These are phyloP conservation scores for Hypoxylon sp. DNA, from an alignment of 2,329 filamentous ascomycete genomes.

Conservation along the genomic window DNA sequence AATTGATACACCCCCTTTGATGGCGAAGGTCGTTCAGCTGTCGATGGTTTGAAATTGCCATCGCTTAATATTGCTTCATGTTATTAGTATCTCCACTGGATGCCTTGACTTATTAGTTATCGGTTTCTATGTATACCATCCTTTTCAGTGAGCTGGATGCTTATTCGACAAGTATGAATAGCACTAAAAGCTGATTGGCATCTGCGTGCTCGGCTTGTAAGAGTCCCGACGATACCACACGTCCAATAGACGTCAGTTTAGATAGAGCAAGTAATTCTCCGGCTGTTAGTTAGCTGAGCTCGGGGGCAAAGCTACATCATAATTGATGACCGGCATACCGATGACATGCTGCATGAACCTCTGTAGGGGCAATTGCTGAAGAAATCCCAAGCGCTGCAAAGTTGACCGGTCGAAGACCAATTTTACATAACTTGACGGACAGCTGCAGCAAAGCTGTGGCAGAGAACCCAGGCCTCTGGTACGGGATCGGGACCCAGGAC, in stretches of 20 bases:
- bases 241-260: slow-evolving; percentile 1
- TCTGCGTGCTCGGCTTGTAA: slow-evolving; percentile 1
- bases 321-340: background rate
- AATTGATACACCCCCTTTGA: slow-evolving; percentile 8
- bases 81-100: background rate
- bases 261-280: slow-evolving; percentile 4
- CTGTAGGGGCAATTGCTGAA: too few relatives aligned
- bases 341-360: too few relatives aligned
- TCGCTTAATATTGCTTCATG: background rate
- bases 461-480: slow-evolving; percentile 28
- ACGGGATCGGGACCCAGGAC: slow-evolving; percentile 29
- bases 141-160: slow-evolving; percentile 5
- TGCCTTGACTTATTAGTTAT: slow-evolving; percentile 1
- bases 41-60: slow-evolving; percentile 5
- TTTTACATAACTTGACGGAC: slow-evolving; percentile 19
- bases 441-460: slow-evolving; percentile 25
- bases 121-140: slow-evolving; percentile 1
- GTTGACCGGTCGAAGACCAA: slow-evolving; percentile 10
- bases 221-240: slow-evolving; percentile 3
- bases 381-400: slow-evolving; percentile 3
- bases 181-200: slow-evolving; percentile 9
- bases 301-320: slow-evolving; percentile 1
- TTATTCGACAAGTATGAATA: slow-evolving; percentile 1
- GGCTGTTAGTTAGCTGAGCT: slow-evolving; percentile 7
- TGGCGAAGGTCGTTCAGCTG: slow-evolving; percentile 14